phyloP scores from a whole-genome alignment of 1,284 basidiomycete species.

The Cerioporus squamosus region DNA sequence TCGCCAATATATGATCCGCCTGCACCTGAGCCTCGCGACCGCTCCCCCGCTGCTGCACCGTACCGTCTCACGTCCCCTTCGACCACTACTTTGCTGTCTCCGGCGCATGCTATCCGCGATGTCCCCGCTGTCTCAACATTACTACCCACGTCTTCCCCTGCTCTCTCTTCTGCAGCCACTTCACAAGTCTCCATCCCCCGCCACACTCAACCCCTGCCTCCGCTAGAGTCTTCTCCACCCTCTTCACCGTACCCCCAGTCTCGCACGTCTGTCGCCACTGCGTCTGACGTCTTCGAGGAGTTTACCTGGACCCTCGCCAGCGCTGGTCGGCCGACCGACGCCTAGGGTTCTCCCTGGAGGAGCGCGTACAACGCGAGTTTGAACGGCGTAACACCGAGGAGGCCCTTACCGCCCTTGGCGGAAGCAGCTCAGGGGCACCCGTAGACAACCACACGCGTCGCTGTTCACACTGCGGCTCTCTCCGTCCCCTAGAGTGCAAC shows the following conservation, averaged over 20 bases:
- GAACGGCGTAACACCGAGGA: constrained; percentile 27
- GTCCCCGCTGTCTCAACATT: too few relatives aligned
- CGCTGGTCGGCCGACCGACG: constrained; percentile 38
- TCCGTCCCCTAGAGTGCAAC: constrained; percentile 21
- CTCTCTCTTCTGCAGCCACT: too few relatives aligned
- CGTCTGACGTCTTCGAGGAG: constrained; percentile 29
- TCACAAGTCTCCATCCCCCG: constrained; percentile 1
- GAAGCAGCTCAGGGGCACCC: constrained; percentile 7
- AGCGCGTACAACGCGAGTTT: constrained; percentile 33
- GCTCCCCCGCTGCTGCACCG: constrained; percentile 4
- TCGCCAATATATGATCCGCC: not conserved
- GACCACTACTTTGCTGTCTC: constrained; percentile 18
- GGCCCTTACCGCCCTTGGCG: constrained; percentile 15
- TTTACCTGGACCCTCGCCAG: constrained; percentile 27
- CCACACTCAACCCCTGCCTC: not conserved
- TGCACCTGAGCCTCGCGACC: constrained; percentile 5
- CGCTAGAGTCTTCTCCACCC: constrained; percentile 1
- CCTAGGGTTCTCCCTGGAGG: constrained; percentile 32
- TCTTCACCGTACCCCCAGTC: constrained; percentile 2
- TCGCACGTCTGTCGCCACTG: constrained; percentile 17
- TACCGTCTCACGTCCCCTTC: constrained; percentile 20
- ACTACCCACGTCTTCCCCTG: too few relatives aligned
- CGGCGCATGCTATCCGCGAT: constrained; percentile 4
- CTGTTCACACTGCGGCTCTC: constrained; percentile 31
- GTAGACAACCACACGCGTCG: constrained; percentile 13